Conservation (phyloP, 2,329 filamentous ascomycete species). For the Byssochlamys sp. region DNA sequence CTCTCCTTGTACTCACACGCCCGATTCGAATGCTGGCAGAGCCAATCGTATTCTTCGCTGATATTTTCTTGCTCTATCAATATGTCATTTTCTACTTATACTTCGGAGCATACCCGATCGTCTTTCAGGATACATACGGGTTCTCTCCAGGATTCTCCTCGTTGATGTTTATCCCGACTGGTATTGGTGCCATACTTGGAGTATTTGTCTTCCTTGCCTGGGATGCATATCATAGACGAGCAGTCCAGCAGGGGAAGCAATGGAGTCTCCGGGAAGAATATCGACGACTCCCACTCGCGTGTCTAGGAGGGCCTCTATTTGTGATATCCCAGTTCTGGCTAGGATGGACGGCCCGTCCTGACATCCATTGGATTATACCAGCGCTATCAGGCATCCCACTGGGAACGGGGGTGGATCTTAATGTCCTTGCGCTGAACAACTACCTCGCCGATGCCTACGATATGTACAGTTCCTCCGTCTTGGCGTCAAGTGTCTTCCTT, state of each 20-base stretch:
- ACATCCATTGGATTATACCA: constrained; percentile 46
- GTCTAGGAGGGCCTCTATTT: constrained; percentile 50
- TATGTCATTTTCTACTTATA: constrained; percentile 61
- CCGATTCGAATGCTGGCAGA: constrained; percentile 64
- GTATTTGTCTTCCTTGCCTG: constrained; percentile 53
- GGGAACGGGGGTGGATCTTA: constrained; percentile 52
- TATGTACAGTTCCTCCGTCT: constrained; percentile 51
- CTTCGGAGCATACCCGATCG: constrained; percentile 60
- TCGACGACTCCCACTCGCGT: constrained; percentile 52
- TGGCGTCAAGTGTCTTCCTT: constrained; percentile 43
- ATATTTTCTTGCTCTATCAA: constrained; percentile 57
- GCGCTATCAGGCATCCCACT: constrained; percentile 54
- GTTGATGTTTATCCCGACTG: constrained; percentile 33
- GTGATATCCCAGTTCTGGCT: constrained; percentile 41
- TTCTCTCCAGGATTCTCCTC: constrained; percentile 14
- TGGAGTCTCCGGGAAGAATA: constrained; percentile 53
- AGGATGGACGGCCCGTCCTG: constrained; percentile 46
- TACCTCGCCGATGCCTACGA: constrained; percentile 61
- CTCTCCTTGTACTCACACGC: constrained; percentile 42
- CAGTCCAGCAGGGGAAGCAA: constrained; percentile 28
- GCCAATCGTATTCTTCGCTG: constrained; percentile 59
- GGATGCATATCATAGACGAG: constrained; percentile 48
- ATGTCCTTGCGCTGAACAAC: constrained; percentile 56
- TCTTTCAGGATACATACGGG: constrained; percentile 42
- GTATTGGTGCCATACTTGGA: constrained; percentile 49